These are phyloP conservation scores for Fusarium buxicola DNA, from an alignment of 2,329 filamentous ascomycete genomes.

Conservation along the genomic window DNA sequence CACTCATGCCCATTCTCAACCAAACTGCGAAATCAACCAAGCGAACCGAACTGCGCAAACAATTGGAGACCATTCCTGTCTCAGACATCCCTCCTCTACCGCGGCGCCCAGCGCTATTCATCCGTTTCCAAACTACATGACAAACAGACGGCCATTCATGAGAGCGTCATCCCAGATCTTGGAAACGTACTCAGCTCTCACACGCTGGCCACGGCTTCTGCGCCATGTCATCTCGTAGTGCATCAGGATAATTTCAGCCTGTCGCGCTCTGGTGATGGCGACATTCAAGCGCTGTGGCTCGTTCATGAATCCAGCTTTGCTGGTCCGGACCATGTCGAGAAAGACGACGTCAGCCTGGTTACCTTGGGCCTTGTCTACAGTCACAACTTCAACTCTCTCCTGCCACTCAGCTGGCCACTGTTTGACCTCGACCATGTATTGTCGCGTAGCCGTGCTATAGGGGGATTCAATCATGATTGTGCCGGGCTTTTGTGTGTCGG, in stretches of 20 bases:
- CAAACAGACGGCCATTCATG: slow-evolving; percentile 37
- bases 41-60: slow-evolving; percentile 11
- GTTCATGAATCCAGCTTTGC: slow-evolving; percentile 55
- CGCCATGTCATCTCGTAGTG: slow-evolving; percentile 51
- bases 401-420: slow-evolving; percentile 45
- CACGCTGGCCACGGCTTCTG: slow-evolving; percentile 4
- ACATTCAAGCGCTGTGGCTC: slow-evolving; percentile 59
- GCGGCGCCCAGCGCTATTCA: not conserved
- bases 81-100: not conserved
- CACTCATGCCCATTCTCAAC: not conserved
- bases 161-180: slow-evolving; percentile 50
- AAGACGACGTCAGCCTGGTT: slow-evolving; percentile 62
- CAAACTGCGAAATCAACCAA: slow-evolving; percentile 22
- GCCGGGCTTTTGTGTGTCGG: slow-evolving; percentile 43
- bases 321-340: slow-evolving; percentile 59
- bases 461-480: slow-evolving; percentile 59
- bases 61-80: not conserved
- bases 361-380: slow-evolving; percentile 59
- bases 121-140: slow-evolving; percentile 13
- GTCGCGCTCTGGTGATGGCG: slow-evolving; percentile 57
- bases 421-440: slow-evolving; percentile 50
- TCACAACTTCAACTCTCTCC: slow-evolving; percentile 54
- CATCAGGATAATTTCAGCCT: slow-evolving; percentile 61
- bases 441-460: slow-evolving; percentile 53
- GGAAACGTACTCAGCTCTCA: slow-evolving; percentile 42